These are phyloP conservation scores for Metarhizium humberi DNA, from an alignment of 2,329 filamentous ascomycete species.

Conservation along the genomic window DNA sequence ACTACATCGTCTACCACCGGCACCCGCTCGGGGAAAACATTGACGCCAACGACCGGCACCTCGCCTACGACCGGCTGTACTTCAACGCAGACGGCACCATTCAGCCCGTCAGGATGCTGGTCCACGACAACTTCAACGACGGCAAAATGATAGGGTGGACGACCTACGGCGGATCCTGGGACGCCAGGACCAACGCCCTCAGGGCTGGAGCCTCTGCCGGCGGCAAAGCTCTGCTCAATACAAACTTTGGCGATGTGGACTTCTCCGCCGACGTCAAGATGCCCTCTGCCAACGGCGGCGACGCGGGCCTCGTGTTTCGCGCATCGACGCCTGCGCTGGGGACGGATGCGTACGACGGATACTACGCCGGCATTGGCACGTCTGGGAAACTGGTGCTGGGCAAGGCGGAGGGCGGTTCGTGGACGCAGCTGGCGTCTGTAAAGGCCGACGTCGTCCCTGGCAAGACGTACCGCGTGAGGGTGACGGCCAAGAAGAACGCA, in stretches of 20 bases:
- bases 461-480: constrained; percentile 6
- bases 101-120: constrained; percentile 31
- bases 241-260: constrained; percentile 24
- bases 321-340: constrained; percentile 12
- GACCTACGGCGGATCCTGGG: constrained; percentile 12
- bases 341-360: constrained; percentile 10
- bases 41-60: constrained; percentile 34
- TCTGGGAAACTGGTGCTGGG: constrained; percentile 16
- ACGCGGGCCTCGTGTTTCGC: constrained; percentile 28
- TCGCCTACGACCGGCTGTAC: constrained; percentile 38
- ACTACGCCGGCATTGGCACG: constrained; percentile 22
- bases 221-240: constrained; percentile 23
- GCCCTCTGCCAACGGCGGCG: constrained; percentile 6
- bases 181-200: constrained; percentile 11
- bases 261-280: constrained; percentile 20
- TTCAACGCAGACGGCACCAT: constrained; percentile 35
- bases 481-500: constrained; percentile 7
- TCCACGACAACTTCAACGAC: constrained; percentile 32
- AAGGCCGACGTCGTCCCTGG: constrained; percentile 4
- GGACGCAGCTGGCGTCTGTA: constrained; percentile 6
- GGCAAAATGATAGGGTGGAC: constrained; percentile 29
- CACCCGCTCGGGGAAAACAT: constrained; percentile 30
- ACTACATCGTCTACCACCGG: constrained; percentile 39
- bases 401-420: constrained; percentile 5
- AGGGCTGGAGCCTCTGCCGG: constrained; percentile 8